These are phyloP conservation scores for Penicillium desertorum DNA, from an alignment of 495 filamentous ascomycete genomes.

Conservation along the genomic window DNA sequence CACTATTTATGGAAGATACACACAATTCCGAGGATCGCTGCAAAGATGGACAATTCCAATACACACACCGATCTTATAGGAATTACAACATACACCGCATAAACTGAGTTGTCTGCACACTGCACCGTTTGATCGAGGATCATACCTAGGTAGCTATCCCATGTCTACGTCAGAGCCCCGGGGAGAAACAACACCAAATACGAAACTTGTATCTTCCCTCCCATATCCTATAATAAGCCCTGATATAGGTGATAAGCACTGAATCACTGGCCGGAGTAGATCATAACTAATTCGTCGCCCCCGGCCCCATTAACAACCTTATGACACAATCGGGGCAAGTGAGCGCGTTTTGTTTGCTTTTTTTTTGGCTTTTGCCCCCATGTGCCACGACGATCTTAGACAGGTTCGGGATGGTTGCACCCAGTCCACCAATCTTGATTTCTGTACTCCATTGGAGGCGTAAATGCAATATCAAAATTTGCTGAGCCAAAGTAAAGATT, in stretches of 20 bases:
- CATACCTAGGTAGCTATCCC: background rate
- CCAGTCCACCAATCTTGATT: conserved; percentile 6
- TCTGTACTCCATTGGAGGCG: background rate
- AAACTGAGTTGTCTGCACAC: background rate
- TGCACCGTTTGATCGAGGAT: background rate
- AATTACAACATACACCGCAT: background rate
- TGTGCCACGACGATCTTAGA: conserved; percentile 10
- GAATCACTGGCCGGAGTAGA: background rate
- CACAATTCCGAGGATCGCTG: conserved; percentile 14
- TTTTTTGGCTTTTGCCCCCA: background rate
- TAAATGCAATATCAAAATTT: background rate
- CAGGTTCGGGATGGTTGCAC: conserved; percentile 4
- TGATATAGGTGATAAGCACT: background rate
- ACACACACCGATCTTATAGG: conserved; percentile 2
- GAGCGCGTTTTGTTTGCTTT: conserved; percentile 5
- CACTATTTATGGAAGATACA: background rate
- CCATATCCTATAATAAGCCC: conserved; percentile 1
- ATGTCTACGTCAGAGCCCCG: conserved; percentile 2
- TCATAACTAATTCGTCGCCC: background rate
- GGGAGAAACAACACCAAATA: background rate
- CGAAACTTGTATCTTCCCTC: background rate
- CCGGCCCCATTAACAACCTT: background rate
- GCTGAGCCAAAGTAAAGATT: background rate
- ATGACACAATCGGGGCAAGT: conserved; percentile 6
- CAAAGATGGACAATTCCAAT: background rate